Conservation (phyloP, 495 filamentous ascomycete genomes). For the Tuber borchii region DNA sequence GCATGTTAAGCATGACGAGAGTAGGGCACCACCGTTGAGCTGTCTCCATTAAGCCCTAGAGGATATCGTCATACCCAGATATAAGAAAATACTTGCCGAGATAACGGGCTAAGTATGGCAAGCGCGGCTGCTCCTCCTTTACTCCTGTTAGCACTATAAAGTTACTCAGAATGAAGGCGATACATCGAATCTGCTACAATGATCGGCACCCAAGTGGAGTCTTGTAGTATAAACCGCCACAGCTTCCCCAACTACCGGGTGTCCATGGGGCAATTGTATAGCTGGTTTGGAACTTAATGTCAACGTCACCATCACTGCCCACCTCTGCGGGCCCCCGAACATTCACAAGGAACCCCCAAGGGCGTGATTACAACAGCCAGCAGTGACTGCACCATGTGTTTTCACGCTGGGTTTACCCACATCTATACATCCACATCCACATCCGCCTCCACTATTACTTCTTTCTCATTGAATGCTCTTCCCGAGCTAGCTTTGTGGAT, state of each 20-base stretch:
- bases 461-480: background rate
- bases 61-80: background rate
- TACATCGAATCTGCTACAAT: background rate
- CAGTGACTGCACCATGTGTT: background rate
- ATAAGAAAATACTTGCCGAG: background rate
- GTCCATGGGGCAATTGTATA: background rate
- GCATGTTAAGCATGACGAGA: background rate
- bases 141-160: background rate
- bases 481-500: background rate
- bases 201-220: background rate
- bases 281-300: background rate
- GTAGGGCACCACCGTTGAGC: background rate
- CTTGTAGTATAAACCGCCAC: background rate
- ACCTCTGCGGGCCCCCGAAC: background rate
- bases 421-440: background rate
- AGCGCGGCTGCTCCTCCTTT: background rate
- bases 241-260: background rate
- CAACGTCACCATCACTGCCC: background rate
- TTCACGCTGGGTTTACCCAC: background rate
- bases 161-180: background rate
- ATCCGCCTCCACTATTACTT: background rate
- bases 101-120: background rate
- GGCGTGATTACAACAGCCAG: background rate
- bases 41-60: background rate
- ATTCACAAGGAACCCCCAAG: background rate